phyloP scores from a whole-genome alignment of 768 basidiomycete species.

The Xerocomellus chrysenteron region DNA sequence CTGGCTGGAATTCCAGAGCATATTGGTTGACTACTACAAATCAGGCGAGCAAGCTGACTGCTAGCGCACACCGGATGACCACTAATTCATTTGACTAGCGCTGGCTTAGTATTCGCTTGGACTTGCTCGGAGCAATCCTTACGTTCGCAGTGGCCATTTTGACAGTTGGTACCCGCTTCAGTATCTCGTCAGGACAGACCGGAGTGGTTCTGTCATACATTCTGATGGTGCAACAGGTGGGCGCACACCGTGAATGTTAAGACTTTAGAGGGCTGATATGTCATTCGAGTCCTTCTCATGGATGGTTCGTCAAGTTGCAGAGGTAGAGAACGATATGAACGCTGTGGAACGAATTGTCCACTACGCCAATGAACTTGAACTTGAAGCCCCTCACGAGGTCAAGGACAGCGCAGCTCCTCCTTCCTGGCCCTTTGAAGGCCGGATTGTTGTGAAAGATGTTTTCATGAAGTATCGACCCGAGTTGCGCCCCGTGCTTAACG shows the following conservation, averaged over 20 bases:
- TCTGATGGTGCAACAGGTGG: slow-evolving; percentile 71
- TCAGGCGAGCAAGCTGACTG: slow-evolving; percentile 44
- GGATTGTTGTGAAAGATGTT: slow-evolving; percentile 72
- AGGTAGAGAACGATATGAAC: slow-evolving; percentile 94
- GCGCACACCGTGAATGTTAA: slow-evolving; percentile 10
- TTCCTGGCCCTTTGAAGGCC: slow-evolving; percentile 75
- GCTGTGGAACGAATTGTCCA: slow-evolving; percentile 83
- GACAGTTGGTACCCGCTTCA: slow-evolving; percentile 69
- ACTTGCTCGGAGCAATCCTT: slow-evolving; percentile 70
- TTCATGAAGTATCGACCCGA: slow-evolving; percentile 83
- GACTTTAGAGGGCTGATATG: not conserved
- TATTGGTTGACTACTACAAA: slow-evolving; percentile 87
- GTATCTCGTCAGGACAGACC: slow-evolving; percentile 77
- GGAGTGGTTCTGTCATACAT: slow-evolving; percentile 79
- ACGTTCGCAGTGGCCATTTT: slow-evolving; percentile 81
- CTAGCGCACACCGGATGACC: not conserved
- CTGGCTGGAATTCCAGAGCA: slow-evolving; percentile 43
- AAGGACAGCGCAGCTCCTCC: slow-evolving; percentile 56
- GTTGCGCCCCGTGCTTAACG: slow-evolving; percentile 86
- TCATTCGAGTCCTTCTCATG: slow-evolving; percentile 58
- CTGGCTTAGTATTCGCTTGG: slow-evolving; percentile 90
- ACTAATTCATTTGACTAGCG: slow-evolving; percentile 39
- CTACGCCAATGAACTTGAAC: slow-evolving; percentile 78
- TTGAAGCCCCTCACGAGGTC: slow-evolving; percentile 73
- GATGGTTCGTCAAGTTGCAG: slow-evolving; percentile 75